Evolutionary conservation across 331 rosid genomes (phyloP).

Genomic region (Prunus yedoensis): DNA sequence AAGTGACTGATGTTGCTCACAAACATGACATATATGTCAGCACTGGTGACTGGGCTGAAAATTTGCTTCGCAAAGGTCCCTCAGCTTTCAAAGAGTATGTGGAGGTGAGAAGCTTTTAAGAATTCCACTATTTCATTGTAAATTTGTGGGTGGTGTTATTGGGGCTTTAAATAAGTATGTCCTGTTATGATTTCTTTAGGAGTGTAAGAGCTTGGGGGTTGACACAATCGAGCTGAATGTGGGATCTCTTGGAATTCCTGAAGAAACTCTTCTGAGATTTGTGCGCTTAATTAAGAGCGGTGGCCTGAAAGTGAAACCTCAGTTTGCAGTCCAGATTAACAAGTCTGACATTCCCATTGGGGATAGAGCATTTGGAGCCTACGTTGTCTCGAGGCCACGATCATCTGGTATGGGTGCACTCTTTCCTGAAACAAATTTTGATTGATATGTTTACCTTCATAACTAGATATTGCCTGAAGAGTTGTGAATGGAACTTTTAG

Average conservation of each 20-base stretch:
- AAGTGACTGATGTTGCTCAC: conserved; percentile 77
- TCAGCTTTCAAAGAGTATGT: conserved; percentile 71
- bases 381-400: conserved; percentile 58
- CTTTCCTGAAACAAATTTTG: neutral
- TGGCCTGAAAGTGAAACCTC: conserved; percentile 76
- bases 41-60: conserved; percentile 93
- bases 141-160: neutral
- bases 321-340: conserved; percentile 68
- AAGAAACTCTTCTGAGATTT: conserved; percentile 75
- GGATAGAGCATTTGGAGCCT: conserved; percentile 86
- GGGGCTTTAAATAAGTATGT: neutral
- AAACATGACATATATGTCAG: conserved; percentile 79
- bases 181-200: conserved; percentile 34
- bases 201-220: conserved; percentile 83
- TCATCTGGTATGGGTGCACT: conserved; percentile 58
- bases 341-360: conserved; percentile 75
- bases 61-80: conserved; percentile 61
- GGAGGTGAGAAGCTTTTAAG: conserved; percentile 48
- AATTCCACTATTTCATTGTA: neutral
- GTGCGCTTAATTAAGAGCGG: conserved; percentile 77
- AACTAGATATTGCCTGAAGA: neutral
- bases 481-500: neutral
- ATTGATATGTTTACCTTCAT: neutral
- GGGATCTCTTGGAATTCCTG: conserved; percentile 71
- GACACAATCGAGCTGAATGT: conserved; percentile 78